Conservation (phyloP, 2,329 filamentous ascomycete species). For the Drechslerella coelobrocha region DNA sequence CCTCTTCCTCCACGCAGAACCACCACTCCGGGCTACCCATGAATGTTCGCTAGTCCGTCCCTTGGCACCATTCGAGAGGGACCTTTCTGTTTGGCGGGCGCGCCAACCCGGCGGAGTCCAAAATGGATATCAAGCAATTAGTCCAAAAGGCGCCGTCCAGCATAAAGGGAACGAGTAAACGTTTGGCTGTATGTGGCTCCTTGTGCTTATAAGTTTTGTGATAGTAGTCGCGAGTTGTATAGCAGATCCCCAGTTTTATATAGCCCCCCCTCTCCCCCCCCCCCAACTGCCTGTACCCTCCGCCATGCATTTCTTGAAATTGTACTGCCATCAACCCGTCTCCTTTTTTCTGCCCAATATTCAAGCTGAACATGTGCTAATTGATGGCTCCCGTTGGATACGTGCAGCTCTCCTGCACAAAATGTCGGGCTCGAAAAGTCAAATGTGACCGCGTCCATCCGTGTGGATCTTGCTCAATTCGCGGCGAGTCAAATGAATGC, state of each 20-base stretch:
- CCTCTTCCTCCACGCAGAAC: not conserved
- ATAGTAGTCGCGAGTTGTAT: not conserved
- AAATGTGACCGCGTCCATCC: constrained; percentile 49
- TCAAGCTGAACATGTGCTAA: constrained; percentile 14
- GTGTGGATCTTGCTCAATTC: constrained; percentile 40
- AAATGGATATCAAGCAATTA: constrained; percentile 36
- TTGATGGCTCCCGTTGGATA: constrained; percentile 35
- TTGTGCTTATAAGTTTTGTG: not conserved
- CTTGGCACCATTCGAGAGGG: constrained; percentile 11
- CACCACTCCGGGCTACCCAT: constrained; percentile 2
- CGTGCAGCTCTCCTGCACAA: constrained; percentile 44
- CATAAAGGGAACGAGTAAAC: constrained; percentile 33
- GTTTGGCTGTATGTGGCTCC: constrained; percentile 37
- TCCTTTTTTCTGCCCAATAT: too few species aligned
- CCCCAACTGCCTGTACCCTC: not conserved
- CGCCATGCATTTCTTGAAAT: not conserved
- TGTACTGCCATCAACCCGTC: too few species aligned
- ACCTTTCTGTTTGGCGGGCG: constrained; percentile 8
- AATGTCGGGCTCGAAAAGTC: constrained; percentile 44
- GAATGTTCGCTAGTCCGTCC: constrained; percentile 1
- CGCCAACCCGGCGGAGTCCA: constrained; percentile 14
- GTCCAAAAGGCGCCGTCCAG: constrained; percentile 24
- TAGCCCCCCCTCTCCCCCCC: not conserved
- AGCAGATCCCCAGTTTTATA: constrained; percentile 4
- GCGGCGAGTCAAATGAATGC: constrained; percentile 35